Evolutionary conservation across 2,329 filamentous ascomycete genomes (phyloP), one percentile per base, ranked within the genome.

Genomic region (Venturia aucupariae): DNA sequence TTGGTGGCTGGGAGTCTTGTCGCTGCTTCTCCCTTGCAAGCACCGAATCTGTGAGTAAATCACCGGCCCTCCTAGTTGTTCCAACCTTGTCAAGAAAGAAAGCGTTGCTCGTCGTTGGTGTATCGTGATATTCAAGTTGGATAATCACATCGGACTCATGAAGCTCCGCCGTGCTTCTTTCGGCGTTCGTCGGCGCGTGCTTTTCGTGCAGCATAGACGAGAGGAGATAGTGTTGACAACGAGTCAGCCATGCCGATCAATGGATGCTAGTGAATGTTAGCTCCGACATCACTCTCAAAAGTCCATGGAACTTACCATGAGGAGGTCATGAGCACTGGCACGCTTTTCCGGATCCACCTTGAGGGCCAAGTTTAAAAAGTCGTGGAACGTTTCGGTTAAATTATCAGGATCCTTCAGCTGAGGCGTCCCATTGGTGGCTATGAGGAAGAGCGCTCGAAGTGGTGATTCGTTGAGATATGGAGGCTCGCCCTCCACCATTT

Each of bases 401-500:
- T 88, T 87, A 65, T 92, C 85, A 75, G 96, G 91, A 68, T 97
- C 92, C 78, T 97, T 97, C 78, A 99, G 96, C 63, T 88, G 83
- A 1, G 94, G 94, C 19, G 94, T 97, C 60, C 94, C 94, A 72
- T 96, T 96, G 41, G 94, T 97, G 63, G 94, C 94, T 75, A 99
- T 99, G 70, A 99, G 79, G 82, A 94, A 99, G 44, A 99, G 82
- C 1, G 94, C 94, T 66, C 93, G 87, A 30, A 99, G 82, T 5
- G 94, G 94, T 44, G 91, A 95, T 75, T 99, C 94, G 46, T 92
- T 97, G 66, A 99, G 82, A 74, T 97, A 99, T 30, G 94, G 94
- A 15, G 94, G 94, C 75, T 97, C 94, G 74, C 93, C 94, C 78
- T 97, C 94, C 68, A 99, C 96, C 94, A 99, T 99, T 77, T 99